phyloP scores from a whole-genome alignment of 495 filamentous ascomycete genomes.

The Xylaria longipes region DNA sequence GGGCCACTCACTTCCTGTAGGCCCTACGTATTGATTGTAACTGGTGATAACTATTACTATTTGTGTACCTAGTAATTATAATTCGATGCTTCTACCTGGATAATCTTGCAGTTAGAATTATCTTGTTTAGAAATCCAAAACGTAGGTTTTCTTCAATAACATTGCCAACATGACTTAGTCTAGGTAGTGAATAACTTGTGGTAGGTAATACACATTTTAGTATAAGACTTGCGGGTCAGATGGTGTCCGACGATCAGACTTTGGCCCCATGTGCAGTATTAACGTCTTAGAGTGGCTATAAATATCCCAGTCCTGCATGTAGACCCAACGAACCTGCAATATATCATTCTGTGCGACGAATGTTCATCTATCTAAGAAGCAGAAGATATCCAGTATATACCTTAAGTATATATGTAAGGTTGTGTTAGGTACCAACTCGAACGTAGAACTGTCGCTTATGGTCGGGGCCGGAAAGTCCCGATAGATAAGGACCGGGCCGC shows the following conservation, averaged over 20 bases:
- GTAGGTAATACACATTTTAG: background rate
- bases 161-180: background rate
- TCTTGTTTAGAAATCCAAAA: background rate
- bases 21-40: background rate
- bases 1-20: background rate
- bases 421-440: background rate
- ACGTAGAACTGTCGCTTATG: slow-evolving; percentile 8
- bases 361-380: background rate
- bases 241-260: background rate
- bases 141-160: background rate
- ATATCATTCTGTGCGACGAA: background rate
- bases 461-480: slow-evolving; percentile 13
- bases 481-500: slow-evolving; percentile 8
- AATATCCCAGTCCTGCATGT: slow-evolving; percentile 10
- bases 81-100: background rate
- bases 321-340: slow-evolving; percentile 8
- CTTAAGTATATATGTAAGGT: too few species aligned
- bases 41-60: background rate
- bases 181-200: background rate
- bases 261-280: background rate
- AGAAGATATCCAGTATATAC: too few species aligned
- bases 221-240: background rate
- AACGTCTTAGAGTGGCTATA: background rate
- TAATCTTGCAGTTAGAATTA: background rate
- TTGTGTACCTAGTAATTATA: background rate